These are phyloP conservation scores for Botrytis deweyae DNA, from an alignment of 2,329 filamentous ascomycete species.

Conservation along the genomic window DNA sequence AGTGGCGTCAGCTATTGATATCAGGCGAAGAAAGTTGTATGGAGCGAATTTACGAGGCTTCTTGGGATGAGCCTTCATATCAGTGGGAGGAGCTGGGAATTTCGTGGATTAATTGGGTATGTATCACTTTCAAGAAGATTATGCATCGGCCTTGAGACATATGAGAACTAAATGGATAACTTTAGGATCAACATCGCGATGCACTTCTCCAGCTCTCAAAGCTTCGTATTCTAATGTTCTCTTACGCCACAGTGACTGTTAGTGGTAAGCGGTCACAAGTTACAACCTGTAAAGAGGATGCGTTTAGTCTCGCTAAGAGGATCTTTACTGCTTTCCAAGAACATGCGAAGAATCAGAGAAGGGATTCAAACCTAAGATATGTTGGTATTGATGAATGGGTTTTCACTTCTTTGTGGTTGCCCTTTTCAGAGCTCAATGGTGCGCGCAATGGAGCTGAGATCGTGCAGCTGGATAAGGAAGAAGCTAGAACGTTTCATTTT, in stretches of 20 bases:
- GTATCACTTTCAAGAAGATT: background rate
- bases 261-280: background rate
- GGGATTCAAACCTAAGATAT: background rate
- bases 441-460: background rate
- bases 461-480: background rate
- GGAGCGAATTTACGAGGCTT: background rate
- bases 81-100: background rate
- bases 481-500: conserved; percentile 3
- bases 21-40: background rate
- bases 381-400: background rate
- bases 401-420: background rate
- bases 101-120: background rate
- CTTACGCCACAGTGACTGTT: background rate
- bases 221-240: background rate
- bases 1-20: background rate
- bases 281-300: background rate
- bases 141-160: background rate
- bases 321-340: background rate
- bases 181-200: background rate
- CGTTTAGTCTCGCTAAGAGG: background rate
- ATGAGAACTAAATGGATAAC: background rate
- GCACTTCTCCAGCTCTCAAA: background rate
- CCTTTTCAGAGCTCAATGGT: background rate
- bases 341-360: background rate
- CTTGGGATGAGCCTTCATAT: background rate